A percentile compares a stretch with the other conserved stretches of the same genome.
Conservation (phyloP, 805 yeast genomes). For the Priceomyces haplophilus region DNA sequence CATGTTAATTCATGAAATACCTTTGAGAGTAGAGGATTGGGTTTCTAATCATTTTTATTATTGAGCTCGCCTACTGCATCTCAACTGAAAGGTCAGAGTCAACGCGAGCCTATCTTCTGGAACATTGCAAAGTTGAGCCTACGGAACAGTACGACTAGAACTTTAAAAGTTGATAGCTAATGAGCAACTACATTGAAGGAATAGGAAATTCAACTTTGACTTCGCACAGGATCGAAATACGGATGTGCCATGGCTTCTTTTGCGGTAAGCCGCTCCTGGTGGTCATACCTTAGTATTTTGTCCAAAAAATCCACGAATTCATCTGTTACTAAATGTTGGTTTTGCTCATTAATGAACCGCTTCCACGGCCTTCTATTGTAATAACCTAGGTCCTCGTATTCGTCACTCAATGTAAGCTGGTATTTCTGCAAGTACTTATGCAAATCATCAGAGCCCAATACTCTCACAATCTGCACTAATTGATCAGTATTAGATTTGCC, state of each 20-base stretch:
- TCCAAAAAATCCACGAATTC: conserved; percentile 70
- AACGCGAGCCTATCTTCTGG: no score
- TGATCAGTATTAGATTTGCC: conserved; percentile 92
- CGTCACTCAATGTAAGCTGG: conserved; percentile 65
- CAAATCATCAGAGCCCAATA: conserved; percentile 79
- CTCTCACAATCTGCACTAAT: conserved; percentile 83
- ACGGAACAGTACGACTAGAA: no score
- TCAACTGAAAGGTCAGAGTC: no score
- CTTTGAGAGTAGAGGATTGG: no score
- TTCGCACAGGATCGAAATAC: conserved; percentile 44
- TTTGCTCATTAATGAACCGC: conserved; percentile 54
- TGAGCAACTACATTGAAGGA: no score
- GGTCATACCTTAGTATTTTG: conserved; percentile 74
- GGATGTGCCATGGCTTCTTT: conserved; percentile 80
- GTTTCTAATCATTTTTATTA: no score
- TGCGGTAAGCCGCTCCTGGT: conserved; percentile 84
- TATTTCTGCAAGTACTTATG: conserved; percentile 65
- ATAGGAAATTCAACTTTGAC: neutral
- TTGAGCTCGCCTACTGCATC: no score
- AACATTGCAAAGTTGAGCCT: no score
- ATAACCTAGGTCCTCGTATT: conserved; percentile 74
- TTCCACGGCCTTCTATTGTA: conserved; percentile 68
- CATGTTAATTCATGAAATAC: no score
- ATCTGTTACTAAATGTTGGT: conserved; percentile 49
- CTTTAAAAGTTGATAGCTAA: no score